Evolutionary conservation across 2,329 filamentous ascomycete species (phyloP).

Genomic region (Fusarium devonianum): DNA sequence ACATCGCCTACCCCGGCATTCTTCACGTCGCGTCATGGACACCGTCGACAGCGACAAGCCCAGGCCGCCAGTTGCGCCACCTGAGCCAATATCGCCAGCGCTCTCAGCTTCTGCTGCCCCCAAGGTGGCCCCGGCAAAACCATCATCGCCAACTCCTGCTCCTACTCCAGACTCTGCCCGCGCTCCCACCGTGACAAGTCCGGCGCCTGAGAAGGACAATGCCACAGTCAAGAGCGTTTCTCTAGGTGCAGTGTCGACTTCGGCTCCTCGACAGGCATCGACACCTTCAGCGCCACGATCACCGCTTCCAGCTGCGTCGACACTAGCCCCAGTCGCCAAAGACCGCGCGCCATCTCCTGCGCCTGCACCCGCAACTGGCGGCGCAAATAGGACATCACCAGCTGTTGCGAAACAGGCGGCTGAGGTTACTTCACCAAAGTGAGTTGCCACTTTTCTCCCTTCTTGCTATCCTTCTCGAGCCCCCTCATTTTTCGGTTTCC

Average conservation of each 20-base stretch:
- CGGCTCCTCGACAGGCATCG: constrained; percentile 14
- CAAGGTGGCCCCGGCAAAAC: constrained; percentile 28
- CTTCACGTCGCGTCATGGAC: constrained; percentile 36
- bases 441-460: constrained; percentile 6
- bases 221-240: constrained; percentile 14
- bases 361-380: constrained; percentile 11
- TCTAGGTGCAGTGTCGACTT: constrained; percentile 8
- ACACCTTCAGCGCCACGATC: constrained; percentile 20
- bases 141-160: constrained; percentile 32
- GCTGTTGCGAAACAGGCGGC: not conserved
- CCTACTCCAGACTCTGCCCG: constrained; percentile 35
- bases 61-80: constrained; percentile 38
- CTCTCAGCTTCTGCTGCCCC: constrained; percentile 34
- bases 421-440: constrained; percentile 26
- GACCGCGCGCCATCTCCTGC: constrained; percentile 32
- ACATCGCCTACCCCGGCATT: constrained; percentile 13
- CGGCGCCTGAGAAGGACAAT: constrained; percentile 19
- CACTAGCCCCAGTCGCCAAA: constrained; percentile 19
- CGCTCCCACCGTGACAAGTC: constrained; percentile 26
- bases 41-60: constrained; percentile 37
- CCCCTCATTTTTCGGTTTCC: not conserved
- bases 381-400: constrained; percentile 22
- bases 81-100: constrained; percentile 41
- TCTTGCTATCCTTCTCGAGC: not conserved
- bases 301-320: constrained; percentile 20